Percentiles rank a stretch among this genome's conserved stretches.
phyloP scores from a whole-genome alignment of 2,329 filamentous ascomycete species.

The Teratosphaeria viscida region DNA sequence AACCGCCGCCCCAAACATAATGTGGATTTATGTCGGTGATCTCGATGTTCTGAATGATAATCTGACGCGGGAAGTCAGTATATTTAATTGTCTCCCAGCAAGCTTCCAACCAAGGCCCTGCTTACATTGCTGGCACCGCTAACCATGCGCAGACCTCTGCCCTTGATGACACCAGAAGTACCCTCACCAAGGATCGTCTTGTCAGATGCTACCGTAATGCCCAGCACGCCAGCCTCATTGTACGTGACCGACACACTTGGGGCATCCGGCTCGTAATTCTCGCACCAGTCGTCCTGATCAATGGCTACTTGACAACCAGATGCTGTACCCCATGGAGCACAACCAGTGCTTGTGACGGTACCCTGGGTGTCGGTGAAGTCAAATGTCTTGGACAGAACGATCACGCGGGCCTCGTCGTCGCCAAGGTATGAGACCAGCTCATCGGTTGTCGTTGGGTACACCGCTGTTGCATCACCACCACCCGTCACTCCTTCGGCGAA shows the following conservation, averaged over 20 bases:
- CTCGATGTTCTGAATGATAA: constrained; percentile 41
- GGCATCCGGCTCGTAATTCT: constrained; percentile 32
- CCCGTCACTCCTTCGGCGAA: constrained; percentile 49
- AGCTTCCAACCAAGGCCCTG: too few species aligned
- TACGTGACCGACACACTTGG: constrained; percentile 30
- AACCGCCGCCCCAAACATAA: constrained; percentile 28
- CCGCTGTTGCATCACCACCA: constrained; percentile 41
- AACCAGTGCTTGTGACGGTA: constrained; percentile 42
- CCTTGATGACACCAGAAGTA: constrained; percentile 30
- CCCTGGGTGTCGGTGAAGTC: constrained; percentile 49
- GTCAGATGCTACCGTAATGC: constrained; percentile 30
- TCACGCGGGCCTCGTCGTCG: constrained; percentile 44
- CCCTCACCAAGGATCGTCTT: constrained; percentile 34
- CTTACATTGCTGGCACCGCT: constrained; percentile 34
- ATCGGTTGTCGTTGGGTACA: constrained; percentile 28
- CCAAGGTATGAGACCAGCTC: constrained; percentile 51
- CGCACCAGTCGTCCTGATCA: constrained; percentile 50
- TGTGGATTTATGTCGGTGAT: constrained; percentile 29
- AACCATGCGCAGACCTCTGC: constrained; percentile 31
- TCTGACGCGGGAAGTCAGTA: constrained; percentile 2
- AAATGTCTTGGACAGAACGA: constrained; percentile 45
- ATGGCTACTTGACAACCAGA: constrained; percentile 50
- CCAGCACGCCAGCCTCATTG: constrained; percentile 44
- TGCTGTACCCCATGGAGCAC: constrained; percentile 41
- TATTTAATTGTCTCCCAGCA: neutral